A percentile compares a stretch with the other conserved stretches of the same genome.
These are phyloP conservation scores for Stephania cephalantha DNA, from an alignment of 164 flowering plant genomes.

Conservation along the genomic window DNA sequence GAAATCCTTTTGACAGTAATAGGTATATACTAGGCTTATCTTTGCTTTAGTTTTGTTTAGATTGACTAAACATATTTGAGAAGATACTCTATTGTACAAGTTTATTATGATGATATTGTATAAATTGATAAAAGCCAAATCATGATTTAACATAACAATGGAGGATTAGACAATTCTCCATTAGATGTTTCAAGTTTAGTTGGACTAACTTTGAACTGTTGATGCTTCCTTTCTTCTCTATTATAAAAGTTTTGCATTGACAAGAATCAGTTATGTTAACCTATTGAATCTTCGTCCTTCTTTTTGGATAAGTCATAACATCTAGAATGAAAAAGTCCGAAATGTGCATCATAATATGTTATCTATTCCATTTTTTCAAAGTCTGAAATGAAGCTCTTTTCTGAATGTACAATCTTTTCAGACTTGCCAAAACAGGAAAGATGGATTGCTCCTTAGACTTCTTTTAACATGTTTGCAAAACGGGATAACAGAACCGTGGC, in stretches of 20 bases:
- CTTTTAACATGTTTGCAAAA: slow-evolving; percentile 74
- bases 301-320: not conserved
- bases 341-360: not conserved
- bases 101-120: too few species aligned
- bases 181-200: too few species aligned
- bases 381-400: not conserved
- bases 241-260: too few species aligned
- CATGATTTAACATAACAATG: too few species aligned
- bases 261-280: too few species aligned
- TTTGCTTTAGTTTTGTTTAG: too few species aligned
- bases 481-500: slow-evolving; percentile 70
- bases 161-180: too few species aligned
- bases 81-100: too few species aligned
- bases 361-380: not conserved
- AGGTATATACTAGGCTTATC: too few species aligned
- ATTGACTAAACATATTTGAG: too few species aligned
- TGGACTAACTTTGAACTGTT: not conserved
- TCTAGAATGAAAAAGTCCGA: not conserved
- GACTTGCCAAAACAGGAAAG: slow-evolving; percentile 55
- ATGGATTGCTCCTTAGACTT: slow-evolving; percentile 49
- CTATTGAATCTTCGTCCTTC: not conserved
- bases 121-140: too few species aligned
- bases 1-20: too few species aligned
- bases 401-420: slow-evolving; percentile 22
- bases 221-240: not conserved